Evolutionary conservation across 2,329 filamentous ascomycete genomes (phyloP).

Genomic region (Aspergillus unguis): DNA sequence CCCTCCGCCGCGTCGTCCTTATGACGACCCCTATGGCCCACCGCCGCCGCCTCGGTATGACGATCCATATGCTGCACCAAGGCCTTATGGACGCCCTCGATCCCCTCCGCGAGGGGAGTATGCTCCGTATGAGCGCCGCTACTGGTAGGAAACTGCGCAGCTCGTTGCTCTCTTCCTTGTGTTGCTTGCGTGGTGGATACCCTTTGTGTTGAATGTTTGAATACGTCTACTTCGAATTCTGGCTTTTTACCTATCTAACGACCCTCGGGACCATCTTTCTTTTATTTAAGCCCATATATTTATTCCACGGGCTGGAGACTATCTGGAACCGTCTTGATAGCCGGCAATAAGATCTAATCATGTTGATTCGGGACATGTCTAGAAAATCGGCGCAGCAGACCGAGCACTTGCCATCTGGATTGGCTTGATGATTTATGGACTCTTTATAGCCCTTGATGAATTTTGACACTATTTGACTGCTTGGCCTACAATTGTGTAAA

Average conservation of each 20-base stretch:
- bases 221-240: constrained; percentile 3
- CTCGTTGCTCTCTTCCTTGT: constrained; percentile 14
- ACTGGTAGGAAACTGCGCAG: constrained; percentile 38
- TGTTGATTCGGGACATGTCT: constrained; percentile 2
- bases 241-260: constrained; percentile 8
- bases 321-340: not conserved
- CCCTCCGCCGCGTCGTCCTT: constrained; percentile 54
- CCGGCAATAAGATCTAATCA: constrained; percentile 10
- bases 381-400: not conserved
- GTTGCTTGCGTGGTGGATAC: constrained; percentile 24
- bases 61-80: constrained; percentile 57
- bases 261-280: constrained; percentile 1
- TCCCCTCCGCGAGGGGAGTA: constrained; percentile 42
- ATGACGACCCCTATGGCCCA: constrained; percentile 58
- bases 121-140: constrained; percentile 42
- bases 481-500: not conserved
- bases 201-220: constrained; percentile 17
- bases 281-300: not conserved
- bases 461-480: not conserved
- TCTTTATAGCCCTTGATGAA: not conserved
- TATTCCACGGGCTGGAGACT: not conserved
- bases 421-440: constrained; percentile 2
- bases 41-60: constrained; percentile 55
- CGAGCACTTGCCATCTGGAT: not conserved
- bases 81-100: constrained; percentile 52